phyloP scores from a whole-genome alignment of 169 alveolate genomes.

The Plasmodium blacklocki region DNA sequence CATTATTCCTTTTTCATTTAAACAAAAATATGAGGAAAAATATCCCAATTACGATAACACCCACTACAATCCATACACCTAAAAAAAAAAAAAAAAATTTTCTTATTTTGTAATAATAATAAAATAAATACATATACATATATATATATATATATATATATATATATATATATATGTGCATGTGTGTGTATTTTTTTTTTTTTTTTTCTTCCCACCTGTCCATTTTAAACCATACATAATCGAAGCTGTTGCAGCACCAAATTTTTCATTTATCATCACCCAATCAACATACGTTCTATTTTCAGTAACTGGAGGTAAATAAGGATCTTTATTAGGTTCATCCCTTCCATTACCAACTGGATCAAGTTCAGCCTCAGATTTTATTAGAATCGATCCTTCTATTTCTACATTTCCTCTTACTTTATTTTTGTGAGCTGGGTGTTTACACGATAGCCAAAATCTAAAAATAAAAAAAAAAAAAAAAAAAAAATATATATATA shows the following conservation, averaged over 20 bases:
- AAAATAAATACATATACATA: background rate
- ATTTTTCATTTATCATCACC: slow-evolving; percentile 90
- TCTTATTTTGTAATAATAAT: background rate
- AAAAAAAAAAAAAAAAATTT: background rate
- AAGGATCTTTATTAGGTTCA: slow-evolving; percentile 92
- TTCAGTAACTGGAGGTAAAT: slow-evolving; percentile 89
- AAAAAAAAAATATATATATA: too few relatives aligned
- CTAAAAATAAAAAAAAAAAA: slow-evolving; percentile 15
- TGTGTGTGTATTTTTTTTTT: background rate
- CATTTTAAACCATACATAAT: slow-evolving; percentile 84
- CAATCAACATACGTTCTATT: slow-evolving; percentile 92
- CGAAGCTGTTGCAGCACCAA: slow-evolving; percentile 86
- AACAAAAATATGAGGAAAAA: slow-evolving; percentile 57
- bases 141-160: background rate
- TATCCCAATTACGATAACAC: slow-evolving; percentile 36
- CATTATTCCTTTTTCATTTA: slow-evolving; percentile 10
- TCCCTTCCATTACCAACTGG: slow-evolving; percentile 94
- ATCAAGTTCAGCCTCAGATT: slow-evolving; percentile 86
- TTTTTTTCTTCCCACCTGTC: slow-evolving; percentile 74
- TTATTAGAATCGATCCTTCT: slow-evolving; percentile 89
- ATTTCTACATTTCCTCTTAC: slow-evolving; percentile 90
- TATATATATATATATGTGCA: background rate
- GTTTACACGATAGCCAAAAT: slow-evolving; percentile 85
- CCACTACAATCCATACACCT: slow-evolving; percentile 74
- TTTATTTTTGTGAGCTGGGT: slow-evolving; percentile 87